Evolutionary conservation across 2,329 filamentous ascomycete genomes (phyloP), one percentile per base, ranked within the genome.

Genomic region (Monilinia laxa): DNA sequence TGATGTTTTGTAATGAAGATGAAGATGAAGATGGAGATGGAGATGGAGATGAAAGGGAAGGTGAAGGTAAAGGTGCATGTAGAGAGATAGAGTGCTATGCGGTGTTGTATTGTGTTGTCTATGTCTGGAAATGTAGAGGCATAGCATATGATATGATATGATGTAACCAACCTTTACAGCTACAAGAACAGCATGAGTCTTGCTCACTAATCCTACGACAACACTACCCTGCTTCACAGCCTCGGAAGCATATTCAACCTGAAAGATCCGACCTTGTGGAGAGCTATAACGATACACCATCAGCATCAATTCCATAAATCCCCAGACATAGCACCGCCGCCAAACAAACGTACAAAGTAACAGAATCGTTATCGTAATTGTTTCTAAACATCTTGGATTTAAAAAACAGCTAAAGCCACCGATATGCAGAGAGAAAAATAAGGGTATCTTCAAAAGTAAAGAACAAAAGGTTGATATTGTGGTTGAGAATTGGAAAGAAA

Each of bases 291-390:
- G 59, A 20, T 14, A 18, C 69, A 70, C 67, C 68, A 67, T 76
- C 76, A 73, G 73, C 68, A 66, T 65, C 58, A 64, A 55, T 42
- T 45, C 14, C 62, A 20, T 40, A 18, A 16, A 38, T 14, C 53
- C 40, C 25, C 38, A 42, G 62, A 25, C 40, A n/a, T 38, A 35
- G 23, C 51, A 58, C 35, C 16, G 6, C 57, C 18, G 49, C 16
- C 18, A 59, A 53, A 42, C 35, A n/a, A 77, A 81, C 89, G 82
- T 85, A 97, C 93, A 98, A 99, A 82, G 95, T 99, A 82, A 98
- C 93, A 71, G 94, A 96, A 82, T 99, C 95, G 88, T 99, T 99
- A 84, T 99, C 95, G 86, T 99, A 99, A 82, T 98, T 98, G 86
- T 99, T 99, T 82, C 95, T 88, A 84, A 99, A 99, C 95, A 99